These are phyloP conservation scores for Brettanomyces bruxellensis DNA, from an alignment of 805 yeast genomes.

Conservation along the genomic window DNA sequence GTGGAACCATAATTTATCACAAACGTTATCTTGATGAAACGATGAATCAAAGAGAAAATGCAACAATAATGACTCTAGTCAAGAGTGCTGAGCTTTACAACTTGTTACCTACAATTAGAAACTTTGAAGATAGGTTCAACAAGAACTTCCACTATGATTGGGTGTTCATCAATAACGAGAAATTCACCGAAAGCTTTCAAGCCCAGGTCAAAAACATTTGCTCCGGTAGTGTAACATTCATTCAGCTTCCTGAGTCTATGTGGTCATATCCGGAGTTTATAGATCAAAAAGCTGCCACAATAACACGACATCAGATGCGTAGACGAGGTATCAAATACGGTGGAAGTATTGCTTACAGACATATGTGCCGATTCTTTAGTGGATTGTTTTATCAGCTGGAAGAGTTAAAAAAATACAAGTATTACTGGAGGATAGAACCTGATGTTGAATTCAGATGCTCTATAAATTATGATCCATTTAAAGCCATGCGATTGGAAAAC, in stretches of 20 bases:
- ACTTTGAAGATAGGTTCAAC: slow-evolving; percentile 68
- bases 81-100: slow-evolving; percentile 55
- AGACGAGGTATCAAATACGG: slow-evolving; percentile 51
- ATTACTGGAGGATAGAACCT: slow-evolving; percentile 83
- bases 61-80: slow-evolving; percentile 71
- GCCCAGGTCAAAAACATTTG: slow-evolving; percentile 38
- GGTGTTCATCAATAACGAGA: slow-evolving; percentile 84
- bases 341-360: slow-evolving; percentile 54
- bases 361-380: slow-evolving; percentile 79
- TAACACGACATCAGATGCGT: slow-evolving; percentile 30
- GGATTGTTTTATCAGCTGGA: slow-evolving; percentile 57
- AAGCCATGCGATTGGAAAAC: slow-evolving; percentile 57
- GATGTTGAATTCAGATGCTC: slow-evolving; percentile 58
- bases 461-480: slow-evolving; percentile 68
- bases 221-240: slow-evolving; percentile 38
- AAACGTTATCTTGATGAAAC: slow-evolving; percentile 17
- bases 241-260: slow-evolving; percentile 38
- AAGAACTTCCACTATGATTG: slow-evolving; percentile 76
- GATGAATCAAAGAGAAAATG: slow-evolving; percentile 35
- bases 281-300: slow-evolving; percentile 28
- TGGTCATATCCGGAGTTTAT: slow-evolving; percentile 43
- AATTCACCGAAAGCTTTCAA: slow-evolving; percentile 70
- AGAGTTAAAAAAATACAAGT: slow-evolving; percentile 49
- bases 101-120: slow-evolving; percentile 46
- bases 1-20: slow-evolving; percentile 41